Conservation (phyloP, 495 filamentous ascomycete species). For the Letharia lupina region DNA sequence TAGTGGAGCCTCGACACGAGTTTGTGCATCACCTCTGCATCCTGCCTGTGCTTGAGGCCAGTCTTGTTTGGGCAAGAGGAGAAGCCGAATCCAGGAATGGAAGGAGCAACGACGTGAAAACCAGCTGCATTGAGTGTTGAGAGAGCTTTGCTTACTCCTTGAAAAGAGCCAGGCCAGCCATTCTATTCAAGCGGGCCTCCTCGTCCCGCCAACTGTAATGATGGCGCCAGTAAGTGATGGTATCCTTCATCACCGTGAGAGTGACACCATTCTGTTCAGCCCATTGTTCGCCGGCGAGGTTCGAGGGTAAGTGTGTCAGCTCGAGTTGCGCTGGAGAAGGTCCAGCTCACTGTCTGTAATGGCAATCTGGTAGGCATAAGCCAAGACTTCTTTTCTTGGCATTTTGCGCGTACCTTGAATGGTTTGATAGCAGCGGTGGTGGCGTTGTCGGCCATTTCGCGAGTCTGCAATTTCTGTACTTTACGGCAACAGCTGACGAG, state of each 20-base stretch:
- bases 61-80: conserved; percentile 26
- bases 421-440: not conserved
- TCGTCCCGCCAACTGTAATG: not conserved
- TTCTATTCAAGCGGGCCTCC: not conserved
- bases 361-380: conserved; percentile 9
- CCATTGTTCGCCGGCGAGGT: conserved; percentile 7
- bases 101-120: conserved; percentile 36
- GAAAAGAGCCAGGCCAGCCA: conserved; percentile 36
- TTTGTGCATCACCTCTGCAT: conserved; percentile 18
- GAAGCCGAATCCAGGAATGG: conserved; percentile 33
- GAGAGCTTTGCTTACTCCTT: conserved; percentile 31
- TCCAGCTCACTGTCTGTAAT: conserved; percentile 33
- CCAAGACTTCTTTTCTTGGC: not conserved
- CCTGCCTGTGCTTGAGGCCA: conserved; percentile 21
- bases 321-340: conserved; percentile 46
- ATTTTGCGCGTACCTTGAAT: not conserved
- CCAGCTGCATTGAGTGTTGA: conserved; percentile 25
- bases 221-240: conserved; percentile 31
- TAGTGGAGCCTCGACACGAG: conserved; percentile 13
- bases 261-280: conserved; percentile 15
- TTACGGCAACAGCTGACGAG: not conserved
- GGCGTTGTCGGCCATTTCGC: not conserved
- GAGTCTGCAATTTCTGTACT: not conserved
- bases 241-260: conserved; percentile 10
- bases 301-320: conserved; percentile 40